Conservation (phyloP, 352 stramenopile species). For the Phytophthora megakarya region DNA sequence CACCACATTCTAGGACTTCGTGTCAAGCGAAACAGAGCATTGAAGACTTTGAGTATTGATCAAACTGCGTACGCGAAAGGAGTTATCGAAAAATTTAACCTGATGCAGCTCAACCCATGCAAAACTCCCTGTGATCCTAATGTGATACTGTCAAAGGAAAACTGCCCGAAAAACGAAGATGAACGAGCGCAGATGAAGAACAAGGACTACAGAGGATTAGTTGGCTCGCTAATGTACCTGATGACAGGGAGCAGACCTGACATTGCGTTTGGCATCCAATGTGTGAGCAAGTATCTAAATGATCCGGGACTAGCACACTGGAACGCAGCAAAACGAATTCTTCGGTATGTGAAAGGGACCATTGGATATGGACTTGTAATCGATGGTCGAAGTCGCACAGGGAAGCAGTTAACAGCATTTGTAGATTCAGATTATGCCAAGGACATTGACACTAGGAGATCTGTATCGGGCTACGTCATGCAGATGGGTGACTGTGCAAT, state of each 20-base stretch:
- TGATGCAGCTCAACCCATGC: conserved; percentile 5
- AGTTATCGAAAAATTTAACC: conserved; percentile 16
- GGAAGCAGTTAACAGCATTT: not conserved
- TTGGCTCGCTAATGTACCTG: conserved; percentile 22
- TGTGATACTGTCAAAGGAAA: not conserved
- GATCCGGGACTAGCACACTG: conserved; percentile 8
- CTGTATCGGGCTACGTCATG: conserved; percentile 10
- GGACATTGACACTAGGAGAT: conserved; percentile 11
- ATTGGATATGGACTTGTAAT: conserved; percentile 3
- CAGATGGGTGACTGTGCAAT: conserved; percentile 10
- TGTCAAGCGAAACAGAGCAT: not conserved
- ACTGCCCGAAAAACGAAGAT: not conserved
- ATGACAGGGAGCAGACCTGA: conserved; percentile 18
- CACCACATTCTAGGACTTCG: conserved; percentile 8
- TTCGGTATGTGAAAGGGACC: conserved; percentile 18
- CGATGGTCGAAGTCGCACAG: not conserved
- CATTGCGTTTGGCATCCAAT: conserved; percentile 12
- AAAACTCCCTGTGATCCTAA: not conserved
- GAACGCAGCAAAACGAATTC: conserved; percentile 17
- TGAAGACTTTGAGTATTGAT: conserved; percentile 7
- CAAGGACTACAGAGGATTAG: conserved; percentile 14
- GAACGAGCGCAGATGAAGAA: conserved; percentile 11
- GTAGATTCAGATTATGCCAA: conserved; percentile 19
- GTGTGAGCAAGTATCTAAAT: conserved; percentile 16
- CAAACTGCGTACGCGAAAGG: conserved; percentile 14